Evolutionary conservation across 257 asterid species (phyloP), one percentile per base, ranked within the genome.

Genomic region (Salvia rosmarinus): DNA sequence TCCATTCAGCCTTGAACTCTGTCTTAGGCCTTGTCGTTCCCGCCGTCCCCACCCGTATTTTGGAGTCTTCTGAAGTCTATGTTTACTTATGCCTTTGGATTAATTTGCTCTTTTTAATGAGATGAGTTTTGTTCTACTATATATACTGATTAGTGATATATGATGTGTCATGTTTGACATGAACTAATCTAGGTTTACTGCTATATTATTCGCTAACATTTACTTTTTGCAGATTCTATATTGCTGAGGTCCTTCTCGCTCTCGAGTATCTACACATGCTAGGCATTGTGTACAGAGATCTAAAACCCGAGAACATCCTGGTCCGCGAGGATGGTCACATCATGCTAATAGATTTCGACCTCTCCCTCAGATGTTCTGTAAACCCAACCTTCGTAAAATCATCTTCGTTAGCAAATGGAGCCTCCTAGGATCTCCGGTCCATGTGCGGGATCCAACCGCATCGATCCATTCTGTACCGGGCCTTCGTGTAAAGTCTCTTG

Each of bases 211-310:
- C 42, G 64, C 54, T 49, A 43, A 70, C 30, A 35, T 17, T 66
- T 62, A 40, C 57, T 46, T 60, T 44, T 42, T 50, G 74, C 86
- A 84, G 98, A 80, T 92, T 92, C 80, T 92, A 92, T 63, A 95
- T 90, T 32, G 98, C 98, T 32, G 98, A 92, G 84, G 96, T 92
- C 61, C 98, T 92, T 71, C 92, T 92, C 46, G 97, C 96, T 59
- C 85, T 92, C 20, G 97, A 92, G 74, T 92, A 92, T 79, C 30
- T 92, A 73, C 98, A 92, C 87, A 92, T 92, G 98, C 96, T 92
- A 3, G 98, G 98, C 2, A 86, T 97, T n/a, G n/a, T n/a, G n/a
- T n/a, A n/a, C n/a, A n/a, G n/a, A n/a, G n/a, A n/a, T n/a, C n/a
- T n/a, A n/a, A n/a, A n/a, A n/a, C n/a, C n/a, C n/a, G n/a, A n/a